These are phyloP conservation scores for Eutrema japonicum DNA, from an alignment of 345 rosid species.

Conservation along the genomic window DNA sequence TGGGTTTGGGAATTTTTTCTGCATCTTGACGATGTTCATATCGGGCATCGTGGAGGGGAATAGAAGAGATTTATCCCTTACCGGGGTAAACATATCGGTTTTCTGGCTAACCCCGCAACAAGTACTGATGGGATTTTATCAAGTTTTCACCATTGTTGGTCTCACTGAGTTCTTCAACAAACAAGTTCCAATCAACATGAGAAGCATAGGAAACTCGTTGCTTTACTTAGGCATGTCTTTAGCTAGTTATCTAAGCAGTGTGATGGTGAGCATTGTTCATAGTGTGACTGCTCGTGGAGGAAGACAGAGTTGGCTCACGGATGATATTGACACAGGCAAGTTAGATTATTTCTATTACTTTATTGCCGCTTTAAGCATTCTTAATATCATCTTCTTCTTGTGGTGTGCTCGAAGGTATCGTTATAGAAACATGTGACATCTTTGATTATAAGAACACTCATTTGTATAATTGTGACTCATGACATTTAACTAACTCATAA, in stretches of 20 bases:
- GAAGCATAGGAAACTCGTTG: conserved; percentile 56
- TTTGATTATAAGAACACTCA: neutral
- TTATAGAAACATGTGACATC: conserved; percentile 43
- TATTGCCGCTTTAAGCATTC: conserved; percentile 53
- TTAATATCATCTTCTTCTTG: conserved; percentile 57
- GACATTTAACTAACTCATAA: neutral
- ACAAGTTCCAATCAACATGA: conserved; percentile 69
- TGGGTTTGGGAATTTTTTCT: conserved; percentile 56
- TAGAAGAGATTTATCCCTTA: conserved; percentile 45
- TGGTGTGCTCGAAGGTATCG: conserved; percentile 49
- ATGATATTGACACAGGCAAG: conserved; percentile 53
- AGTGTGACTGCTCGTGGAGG: conserved; percentile 48
- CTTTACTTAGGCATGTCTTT: conserved; percentile 38
- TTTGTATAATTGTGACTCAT: neutral
- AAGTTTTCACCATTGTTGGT: conserved; percentile 65
- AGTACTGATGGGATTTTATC: conserved; percentile 56
- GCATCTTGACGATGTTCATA: conserved; percentile 52
- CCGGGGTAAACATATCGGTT: conserved; percentile 48
- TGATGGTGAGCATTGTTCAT: conserved; percentile 48
- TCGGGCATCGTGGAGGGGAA: conserved; percentile 55
- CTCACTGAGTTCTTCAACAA: conserved; percentile 66
- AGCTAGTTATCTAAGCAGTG: conserved; percentile 52
- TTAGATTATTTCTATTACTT: conserved; percentile 66
- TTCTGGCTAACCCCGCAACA: conserved; percentile 70
- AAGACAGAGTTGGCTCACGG: conserved; percentile 56